Conservation (phyloP, 257 asterid species). For the Nemophila menziesii region DNA sequence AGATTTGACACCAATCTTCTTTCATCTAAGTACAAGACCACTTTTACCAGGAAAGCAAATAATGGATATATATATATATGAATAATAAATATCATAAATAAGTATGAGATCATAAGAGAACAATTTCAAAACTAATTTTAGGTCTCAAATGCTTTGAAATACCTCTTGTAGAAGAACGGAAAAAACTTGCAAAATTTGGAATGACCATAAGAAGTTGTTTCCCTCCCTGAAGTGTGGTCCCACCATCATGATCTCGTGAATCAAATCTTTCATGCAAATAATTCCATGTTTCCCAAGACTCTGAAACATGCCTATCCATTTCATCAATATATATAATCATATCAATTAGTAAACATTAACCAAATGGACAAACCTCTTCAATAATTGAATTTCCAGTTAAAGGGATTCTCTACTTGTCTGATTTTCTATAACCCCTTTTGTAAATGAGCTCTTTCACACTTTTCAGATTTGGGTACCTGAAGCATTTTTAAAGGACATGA, state of each 20-base stretch:
- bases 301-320: too few species aligned
- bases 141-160: too few species aligned
- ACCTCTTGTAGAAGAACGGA: too few species aligned
- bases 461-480: constrained; percentile 42
- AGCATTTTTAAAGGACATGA: background rate
- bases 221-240: constrained; percentile 55
- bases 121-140: too few species aligned
- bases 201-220: constrained; percentile 50
- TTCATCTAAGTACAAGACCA: too few species aligned
- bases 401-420: constrained; percentile 37
- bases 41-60: too few species aligned
- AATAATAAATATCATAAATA: too few species aligned
- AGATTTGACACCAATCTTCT: too few species aligned
- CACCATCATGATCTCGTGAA: constrained; percentile 42
- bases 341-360: background rate
- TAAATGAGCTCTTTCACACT: constrained; percentile 40
- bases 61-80: too few species aligned
- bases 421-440: constrained; percentile 45
- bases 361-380: constrained; percentile 25
- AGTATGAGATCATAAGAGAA: too few species aligned
- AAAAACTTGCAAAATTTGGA: too few species aligned
- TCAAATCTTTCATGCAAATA: constrained; percentile 42
- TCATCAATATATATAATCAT: background rate
- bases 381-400: constrained; percentile 39
- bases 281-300: constrained; percentile 38